phyloP scores from a whole-genome alignment of 306 rosid genomes.

The Arachis hypogaea region DNA sequence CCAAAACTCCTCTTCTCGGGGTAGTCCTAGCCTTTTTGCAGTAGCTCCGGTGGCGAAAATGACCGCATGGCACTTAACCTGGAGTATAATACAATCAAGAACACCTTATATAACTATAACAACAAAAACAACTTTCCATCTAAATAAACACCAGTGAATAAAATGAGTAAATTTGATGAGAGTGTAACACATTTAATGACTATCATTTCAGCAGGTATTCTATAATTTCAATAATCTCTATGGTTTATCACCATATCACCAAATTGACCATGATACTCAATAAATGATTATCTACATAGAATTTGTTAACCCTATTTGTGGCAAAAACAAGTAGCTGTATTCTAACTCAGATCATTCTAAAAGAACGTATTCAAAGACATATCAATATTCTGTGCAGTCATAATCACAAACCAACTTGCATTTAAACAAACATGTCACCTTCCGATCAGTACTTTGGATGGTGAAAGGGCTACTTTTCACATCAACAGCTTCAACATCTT shows the following conservation, averaged over 20 bases:
- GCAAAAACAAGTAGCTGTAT: conserved; percentile 12
- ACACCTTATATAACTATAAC: conserved; percentile 26
- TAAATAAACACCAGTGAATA: conserved; percentile 25
- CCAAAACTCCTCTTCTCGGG: conserved; percentile 97
- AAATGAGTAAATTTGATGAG: conserved; percentile 15
- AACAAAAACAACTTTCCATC: conserved; percentile 17
- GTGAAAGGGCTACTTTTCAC: conserved; percentile 78
- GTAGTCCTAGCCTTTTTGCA: conserved; percentile 80
- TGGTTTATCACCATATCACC: background rate
- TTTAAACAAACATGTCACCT: conserved; percentile 61
- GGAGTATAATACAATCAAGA: conserved; percentile 42
- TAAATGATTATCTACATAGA: background rate
- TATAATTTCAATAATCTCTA: conserved; percentile 13
- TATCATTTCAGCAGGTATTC: conserved; percentile 27
- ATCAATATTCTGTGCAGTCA: conserved; percentile 27
- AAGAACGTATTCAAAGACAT: conserved; percentile 22
- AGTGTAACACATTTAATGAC: conserved; percentile 26
- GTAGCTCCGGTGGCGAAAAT: conserved; percentile 93
- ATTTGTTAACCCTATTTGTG: no score
- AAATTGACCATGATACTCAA: conserved; percentile 10
- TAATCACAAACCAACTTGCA: conserved; percentile 30
- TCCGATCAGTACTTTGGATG: conserved; percentile 87
- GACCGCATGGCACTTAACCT: conserved; percentile 80
- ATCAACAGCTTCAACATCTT: conserved; percentile 85
- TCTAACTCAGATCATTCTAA: conserved; percentile 27